Evolutionary conservation across 169 alveolate species (phyloP).

Genomic region (Eimeria tenella): DNA sequence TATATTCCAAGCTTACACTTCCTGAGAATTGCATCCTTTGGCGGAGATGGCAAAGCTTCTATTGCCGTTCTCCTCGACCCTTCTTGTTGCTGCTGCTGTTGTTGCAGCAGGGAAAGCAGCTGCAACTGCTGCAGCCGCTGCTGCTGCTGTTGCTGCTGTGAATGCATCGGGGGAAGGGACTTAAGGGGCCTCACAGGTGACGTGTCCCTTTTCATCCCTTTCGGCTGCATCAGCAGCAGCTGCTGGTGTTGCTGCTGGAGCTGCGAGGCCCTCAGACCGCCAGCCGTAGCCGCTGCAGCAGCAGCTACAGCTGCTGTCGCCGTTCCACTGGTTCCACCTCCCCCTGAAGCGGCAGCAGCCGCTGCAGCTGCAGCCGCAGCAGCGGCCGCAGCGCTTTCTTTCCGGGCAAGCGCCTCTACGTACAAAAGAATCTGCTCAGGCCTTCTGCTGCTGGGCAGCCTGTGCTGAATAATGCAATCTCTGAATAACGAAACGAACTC

Average conservation of each 20-base stretch:
- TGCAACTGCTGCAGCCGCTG: constrained; percentile 66
- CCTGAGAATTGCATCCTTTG: constrained; percentile 48
- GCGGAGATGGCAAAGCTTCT: constrained; percentile 59
- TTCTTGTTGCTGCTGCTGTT: constrained; percentile 61
- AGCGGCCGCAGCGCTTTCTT: constrained; percentile 63
- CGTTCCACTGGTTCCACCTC: neutral
- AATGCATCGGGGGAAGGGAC: constrained; percentile 13
- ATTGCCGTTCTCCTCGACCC: constrained; percentile 38
- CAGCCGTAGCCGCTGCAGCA: constrained; percentile 12
- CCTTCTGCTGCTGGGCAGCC: constrained; percentile 68
- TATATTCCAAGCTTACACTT: constrained; percentile 16
- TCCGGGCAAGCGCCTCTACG: constrained; percentile 59
- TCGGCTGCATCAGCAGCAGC: constrained; percentile 28
- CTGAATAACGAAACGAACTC: constrained; percentile 53
- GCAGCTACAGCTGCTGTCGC: constrained; percentile 33
- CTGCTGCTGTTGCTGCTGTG: constrained; percentile 50
- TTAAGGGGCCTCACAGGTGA: constrained; percentile 49
- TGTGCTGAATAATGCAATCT: constrained; percentile 66
- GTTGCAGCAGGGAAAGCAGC: constrained; percentile 59
- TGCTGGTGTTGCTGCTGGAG: constrained; percentile 61
- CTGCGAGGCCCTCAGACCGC: constrained; percentile 30
- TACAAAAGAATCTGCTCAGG: constrained; percentile 62
- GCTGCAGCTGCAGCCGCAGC: constrained; percentile 63
- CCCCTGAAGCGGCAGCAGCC: constrained; percentile 44
- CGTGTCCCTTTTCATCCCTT: constrained; percentile 24